Percentiles rank a stretch among this genome's conserved stretches.
These are phyloP conservation scores for Nigrospora sphaerica DNA, from an alignment of 2,329 filamentous ascomycete species.

Conservation along the genomic window DNA sequence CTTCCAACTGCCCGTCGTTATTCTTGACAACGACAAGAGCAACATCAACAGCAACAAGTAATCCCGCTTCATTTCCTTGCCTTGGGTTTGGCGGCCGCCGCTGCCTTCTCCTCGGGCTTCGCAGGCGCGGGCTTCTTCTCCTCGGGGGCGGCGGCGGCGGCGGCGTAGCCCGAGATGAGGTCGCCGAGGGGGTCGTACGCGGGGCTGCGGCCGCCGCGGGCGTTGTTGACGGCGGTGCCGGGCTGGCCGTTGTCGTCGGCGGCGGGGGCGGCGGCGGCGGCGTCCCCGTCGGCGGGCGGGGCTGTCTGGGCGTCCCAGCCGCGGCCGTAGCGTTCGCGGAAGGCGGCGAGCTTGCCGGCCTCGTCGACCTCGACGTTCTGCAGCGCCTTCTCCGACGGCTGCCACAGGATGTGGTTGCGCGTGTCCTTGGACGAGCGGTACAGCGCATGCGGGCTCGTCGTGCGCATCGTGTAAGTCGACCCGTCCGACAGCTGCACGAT, in stretches of 20 bases:
- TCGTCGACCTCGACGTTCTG: conserved; percentile 91
- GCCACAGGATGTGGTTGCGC: conserved; percentile 85
- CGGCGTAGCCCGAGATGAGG: conserved; percentile 42
- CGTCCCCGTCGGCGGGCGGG: conserved; percentile 21
- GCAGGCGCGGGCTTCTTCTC: conserved; percentile 27
- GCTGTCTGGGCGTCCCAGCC: conserved; percentile 59
- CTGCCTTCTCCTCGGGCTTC: too few species aligned
- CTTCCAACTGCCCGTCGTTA: too few species aligned
- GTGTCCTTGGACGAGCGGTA: conserved; percentile 68
- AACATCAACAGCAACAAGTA: too few species aligned
- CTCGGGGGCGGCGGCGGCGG: conserved; percentile 27
- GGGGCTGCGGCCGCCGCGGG: conserved; percentile 17
- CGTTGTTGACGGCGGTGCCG: conserved; percentile 6
- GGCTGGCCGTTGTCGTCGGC: background rate
- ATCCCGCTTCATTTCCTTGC: too few species aligned
- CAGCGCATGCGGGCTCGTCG: conserved; percentile 61
- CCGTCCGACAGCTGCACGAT: conserved; percentile 89
- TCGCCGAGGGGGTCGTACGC: conserved; percentile 36
- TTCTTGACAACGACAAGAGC: too few species aligned
- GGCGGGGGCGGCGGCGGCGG: conserved; percentile 16
- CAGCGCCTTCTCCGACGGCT: conserved; percentile 73
- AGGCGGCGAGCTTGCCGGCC: conserved; percentile 80
- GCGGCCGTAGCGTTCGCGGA: conserved; percentile 76
- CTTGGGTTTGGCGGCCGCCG: too few species aligned
- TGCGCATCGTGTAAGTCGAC: conserved; percentile 72